Conservation (phyloP, 345 rosid species). For the Salix udensis region DNA sequence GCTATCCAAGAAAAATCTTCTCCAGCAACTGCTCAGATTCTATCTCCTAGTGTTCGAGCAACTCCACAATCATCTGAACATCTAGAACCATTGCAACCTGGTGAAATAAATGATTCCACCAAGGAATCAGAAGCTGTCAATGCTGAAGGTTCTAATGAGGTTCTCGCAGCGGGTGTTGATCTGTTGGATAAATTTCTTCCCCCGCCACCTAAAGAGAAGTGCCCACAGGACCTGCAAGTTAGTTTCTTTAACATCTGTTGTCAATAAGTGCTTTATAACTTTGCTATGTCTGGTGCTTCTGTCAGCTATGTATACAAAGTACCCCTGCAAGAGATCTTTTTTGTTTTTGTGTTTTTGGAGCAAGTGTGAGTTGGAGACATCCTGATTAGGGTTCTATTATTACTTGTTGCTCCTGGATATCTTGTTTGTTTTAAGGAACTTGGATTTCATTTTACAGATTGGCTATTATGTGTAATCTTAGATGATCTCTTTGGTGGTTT, state of each 20-base stretch:
- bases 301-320: neutral
- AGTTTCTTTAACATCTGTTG: slow-evolving; percentile 17
- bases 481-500: neutral
- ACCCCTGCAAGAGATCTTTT: neutral
- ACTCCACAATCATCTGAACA: slow-evolving; percentile 47
- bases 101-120: slow-evolving; percentile 20
- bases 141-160: slow-evolving; percentile 15
- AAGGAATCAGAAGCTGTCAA: slow-evolving; percentile 41
- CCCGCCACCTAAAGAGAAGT: slow-evolving; percentile 50
- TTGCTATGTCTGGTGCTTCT: neutral
- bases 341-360: neutral
- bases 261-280: neutral
- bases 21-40: slow-evolving; percentile 33
- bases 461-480: neutral
- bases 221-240: slow-evolving; percentile 86
- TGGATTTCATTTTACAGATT: neutral
- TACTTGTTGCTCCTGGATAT: neutral
- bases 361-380: neutral
- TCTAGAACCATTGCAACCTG: slow-evolving; percentile 38
- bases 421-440: neutral
- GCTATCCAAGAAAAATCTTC: slow-evolving; percentile 31
- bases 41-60: slow-evolving; percentile 40
- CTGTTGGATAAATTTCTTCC: slow-evolving; percentile 75
- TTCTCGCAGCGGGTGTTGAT: slow-evolving; percentile 40
- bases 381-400: neutral